Conservation (phyloP, 768 basidiomycete genomes). For the Leccinum longicurvipes region DNA sequence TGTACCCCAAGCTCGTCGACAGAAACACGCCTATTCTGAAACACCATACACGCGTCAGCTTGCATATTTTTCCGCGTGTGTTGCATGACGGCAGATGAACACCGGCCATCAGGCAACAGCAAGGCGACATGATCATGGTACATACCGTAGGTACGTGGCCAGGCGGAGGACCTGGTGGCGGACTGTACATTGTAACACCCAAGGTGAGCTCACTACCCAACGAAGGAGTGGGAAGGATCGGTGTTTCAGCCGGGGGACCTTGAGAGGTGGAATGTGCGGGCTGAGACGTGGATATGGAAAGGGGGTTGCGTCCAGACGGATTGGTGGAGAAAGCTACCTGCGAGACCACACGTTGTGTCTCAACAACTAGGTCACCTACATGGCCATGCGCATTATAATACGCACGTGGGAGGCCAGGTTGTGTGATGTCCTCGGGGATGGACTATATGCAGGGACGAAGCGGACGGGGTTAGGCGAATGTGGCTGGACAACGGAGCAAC, state of each 20-base stretch:
- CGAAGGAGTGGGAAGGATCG: slow-evolving; percentile 33
- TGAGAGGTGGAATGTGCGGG: slow-evolving; percentile 1
- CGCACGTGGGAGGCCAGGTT: slow-evolving; percentile 73
- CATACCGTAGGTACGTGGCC: slow-evolving; percentile 18
- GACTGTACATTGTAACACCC: slow-evolving; percentile 8
- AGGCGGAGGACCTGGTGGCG: slow-evolving; percentile 11
- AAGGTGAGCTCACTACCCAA: slow-evolving; percentile 30
- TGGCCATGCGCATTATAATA: slow-evolving; percentile 67
- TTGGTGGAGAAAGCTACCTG: slow-evolving; percentile 48
- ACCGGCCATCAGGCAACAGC: slow-evolving; percentile 21
- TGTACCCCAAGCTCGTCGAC: slow-evolving; percentile 29
- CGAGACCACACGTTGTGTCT: slow-evolving; percentile 55
- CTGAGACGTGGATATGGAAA: slow-evolving; percentile 1
- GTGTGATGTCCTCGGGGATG: slow-evolving; percentile 76
- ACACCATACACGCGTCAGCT: slow-evolving; percentile 10
- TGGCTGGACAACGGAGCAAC: not conserved
- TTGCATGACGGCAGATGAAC: slow-evolving; percentile 10
- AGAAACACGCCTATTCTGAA: slow-evolving; percentile 20
- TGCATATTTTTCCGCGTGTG: slow-evolving; percentile 5
- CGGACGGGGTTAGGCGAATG: slow-evolving; percentile 1
- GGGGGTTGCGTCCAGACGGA: slow-evolving; percentile 24
- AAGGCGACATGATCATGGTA: slow-evolving; percentile 10
- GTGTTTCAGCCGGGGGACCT: slow-evolving; percentile 2
- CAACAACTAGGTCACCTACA: slow-evolving; percentile 57
- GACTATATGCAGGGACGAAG: slow-evolving; percentile 41